Evolutionary conservation across 1,139 yeast species (phyloP).

Genomic region (Debaryomyces robertsiae): DNA sequence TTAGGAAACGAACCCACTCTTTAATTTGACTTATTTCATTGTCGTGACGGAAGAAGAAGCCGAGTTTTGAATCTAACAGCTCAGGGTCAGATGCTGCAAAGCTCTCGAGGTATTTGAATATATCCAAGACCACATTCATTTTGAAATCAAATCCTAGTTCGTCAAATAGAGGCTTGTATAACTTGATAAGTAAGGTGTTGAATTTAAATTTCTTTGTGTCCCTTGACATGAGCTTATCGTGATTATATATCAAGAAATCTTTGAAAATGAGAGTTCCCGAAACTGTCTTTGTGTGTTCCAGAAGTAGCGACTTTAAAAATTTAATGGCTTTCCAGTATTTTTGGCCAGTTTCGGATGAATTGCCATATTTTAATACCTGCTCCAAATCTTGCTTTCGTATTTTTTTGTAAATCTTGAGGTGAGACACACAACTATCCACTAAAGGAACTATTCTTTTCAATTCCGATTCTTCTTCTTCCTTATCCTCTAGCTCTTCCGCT

Average conservation of each 20-base stretch:
- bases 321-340: conserved; percentile 42
- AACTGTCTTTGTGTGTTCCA: conserved; percentile 13
- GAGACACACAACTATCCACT: conserved; percentile 12
- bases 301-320: conserved; percentile 2
- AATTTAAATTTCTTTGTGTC: conserved; percentile 25
- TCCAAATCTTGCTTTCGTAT: conserved; percentile 51
- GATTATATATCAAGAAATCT: conserved; percentile 32
- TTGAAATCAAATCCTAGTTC: conserved; percentile 30
- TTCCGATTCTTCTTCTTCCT: conserved; percentile 7
- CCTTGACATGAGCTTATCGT: conserved; percentile 20
- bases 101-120: conserved; percentile 25
- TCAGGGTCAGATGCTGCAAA: not conserved
- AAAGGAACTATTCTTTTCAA: conserved; percentile 2
- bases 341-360: conserved; percentile 37
- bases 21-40: conserved; percentile 15
- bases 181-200: conserved; percentile 29
- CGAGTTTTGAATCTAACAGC: conserved; percentile 8
- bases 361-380: conserved; percentile 38
- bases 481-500: conserved; percentile 22
- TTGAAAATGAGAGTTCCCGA: conserved; percentile 24
- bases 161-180: conserved; percentile 37
- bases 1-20: conserved; percentile 17
- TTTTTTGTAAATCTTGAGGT: conserved; percentile 34
- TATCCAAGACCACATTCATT: conserved; percentile 16
- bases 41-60: conserved; percentile 10